Percentiles rank a stretch among this genome's conserved stretches.
Conservation (phyloP, 371 early-diverging fungal species). For the Rhizopus sp. region DNA sequence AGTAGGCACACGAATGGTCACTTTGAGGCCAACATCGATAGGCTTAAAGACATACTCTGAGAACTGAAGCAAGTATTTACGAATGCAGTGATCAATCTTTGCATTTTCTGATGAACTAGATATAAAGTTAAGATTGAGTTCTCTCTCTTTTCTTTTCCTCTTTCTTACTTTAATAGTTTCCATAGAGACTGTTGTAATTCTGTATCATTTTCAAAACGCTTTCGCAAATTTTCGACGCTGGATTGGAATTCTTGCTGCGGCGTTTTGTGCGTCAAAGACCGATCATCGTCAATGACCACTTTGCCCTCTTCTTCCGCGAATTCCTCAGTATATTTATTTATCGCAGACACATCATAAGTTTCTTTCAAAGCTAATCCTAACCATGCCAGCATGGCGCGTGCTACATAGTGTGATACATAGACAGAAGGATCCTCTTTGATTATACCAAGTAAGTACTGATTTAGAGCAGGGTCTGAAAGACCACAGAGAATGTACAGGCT, state of each 20-base stretch:
- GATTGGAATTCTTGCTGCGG: constrained; percentile 36
- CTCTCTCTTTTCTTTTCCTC: background rate
- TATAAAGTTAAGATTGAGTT: background rate
- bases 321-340: constrained; percentile 32
- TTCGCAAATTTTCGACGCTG: constrained; percentile 36
- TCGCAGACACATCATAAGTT: constrained; percentile 8
- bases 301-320: constrained; percentile 55
- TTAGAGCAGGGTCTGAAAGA: constrained; percentile 43
- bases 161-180: constrained; percentile 42
- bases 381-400: constrained; percentile 48
- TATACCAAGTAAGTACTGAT: constrained; percentile 56
- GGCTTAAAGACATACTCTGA: constrained; percentile 66
- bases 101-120: constrained; percentile 33
- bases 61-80: constrained; percentile 59
- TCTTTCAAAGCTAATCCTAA: constrained; percentile 55
- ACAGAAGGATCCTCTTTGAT: constrained; percentile 63
- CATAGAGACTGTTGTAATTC: constrained; percentile 42
- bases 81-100: constrained; percentile 54
- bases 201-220: constrained; percentile 38
- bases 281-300: constrained; percentile 39
- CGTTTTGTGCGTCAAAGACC: constrained; percentile 19
- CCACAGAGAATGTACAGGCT: constrained; percentile 68
- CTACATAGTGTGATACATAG: constrained; percentile 54
- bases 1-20: constrained; percentile 50
- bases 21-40: constrained; percentile 55